Conservation (phyloP, 2,329 filamentous ascomycete genomes). For the Stemphylium vesicarium region DNA sequence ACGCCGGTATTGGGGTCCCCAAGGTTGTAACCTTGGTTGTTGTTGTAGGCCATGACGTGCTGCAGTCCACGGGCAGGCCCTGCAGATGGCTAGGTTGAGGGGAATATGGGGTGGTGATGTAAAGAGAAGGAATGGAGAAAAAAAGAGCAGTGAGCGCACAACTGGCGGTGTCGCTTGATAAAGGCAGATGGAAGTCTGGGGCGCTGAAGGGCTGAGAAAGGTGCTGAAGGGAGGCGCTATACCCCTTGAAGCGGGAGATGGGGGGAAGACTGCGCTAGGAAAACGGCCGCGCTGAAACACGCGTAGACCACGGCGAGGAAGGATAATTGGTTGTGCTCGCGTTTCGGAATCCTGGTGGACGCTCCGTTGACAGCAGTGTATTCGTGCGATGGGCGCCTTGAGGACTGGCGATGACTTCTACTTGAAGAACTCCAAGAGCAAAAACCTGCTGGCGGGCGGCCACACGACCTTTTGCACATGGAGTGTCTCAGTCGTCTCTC, state of each 20-base stretch:
- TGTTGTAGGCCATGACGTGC: slow-evolving; percentile 49
- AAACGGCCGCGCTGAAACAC: slow-evolving; percentile 32
- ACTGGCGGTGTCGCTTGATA: slow-evolving; percentile 34
- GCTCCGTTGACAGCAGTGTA: slow-evolving; percentile 30
- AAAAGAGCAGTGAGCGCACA: slow-evolving; percentile 26
- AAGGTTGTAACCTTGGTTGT: slow-evolving; percentile 33
- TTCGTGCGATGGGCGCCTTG: slow-evolving; percentile 16
- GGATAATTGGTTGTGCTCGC: slow-evolving; percentile 23
- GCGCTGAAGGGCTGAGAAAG: slow-evolving; percentile 24
- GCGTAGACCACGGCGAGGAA: slow-evolving; percentile 2
- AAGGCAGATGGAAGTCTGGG: slow-evolving; percentile 30
- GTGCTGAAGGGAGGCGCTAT: slow-evolving; percentile 17
- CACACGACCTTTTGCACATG: slow-evolving; percentile 16
- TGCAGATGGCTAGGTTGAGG: slow-evolving; percentile 22
- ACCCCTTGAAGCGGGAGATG: slow-evolving; percentile 10
- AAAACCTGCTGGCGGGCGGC: slow-evolving; percentile 15
- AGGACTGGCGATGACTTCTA: slow-evolving; percentile 4
- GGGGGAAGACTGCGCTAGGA: slow-evolving; percentile 23
- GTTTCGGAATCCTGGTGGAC: slow-evolving; percentile 30
- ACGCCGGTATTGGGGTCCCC: slow-evolving; percentile 47
- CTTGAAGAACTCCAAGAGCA: not conserved
- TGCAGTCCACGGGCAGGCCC: slow-evolving; percentile 34
- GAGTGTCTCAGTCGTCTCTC: not conserved
- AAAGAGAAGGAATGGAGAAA: slow-evolving; percentile 13
- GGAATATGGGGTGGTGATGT: slow-evolving; percentile 21